Conservation (phyloP, 306 rosid genomes). For the Cicer chorassanicum region DNA sequence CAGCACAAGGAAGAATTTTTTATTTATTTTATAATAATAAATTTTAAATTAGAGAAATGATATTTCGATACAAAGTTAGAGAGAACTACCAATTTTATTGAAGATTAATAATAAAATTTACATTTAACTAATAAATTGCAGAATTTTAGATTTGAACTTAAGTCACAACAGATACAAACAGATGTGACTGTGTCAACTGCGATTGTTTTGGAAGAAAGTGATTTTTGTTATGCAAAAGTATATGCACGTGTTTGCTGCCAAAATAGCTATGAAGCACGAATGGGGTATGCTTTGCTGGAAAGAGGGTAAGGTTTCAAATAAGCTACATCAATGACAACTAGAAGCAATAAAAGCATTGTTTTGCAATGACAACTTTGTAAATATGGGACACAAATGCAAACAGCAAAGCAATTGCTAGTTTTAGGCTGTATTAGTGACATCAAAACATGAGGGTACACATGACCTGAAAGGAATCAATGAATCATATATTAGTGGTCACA, state of each 20-base stretch:
- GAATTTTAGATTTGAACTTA: too few relatives aligned
- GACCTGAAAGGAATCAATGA: slow-evolving; percentile 49
- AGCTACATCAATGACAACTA: slow-evolving; percentile 69
- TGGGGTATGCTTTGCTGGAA: slow-evolving; percentile 77
- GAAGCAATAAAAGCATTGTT: slow-evolving; percentile 49
- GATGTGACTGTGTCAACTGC: too few relatives aligned
- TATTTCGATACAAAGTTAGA: too few relatives aligned
- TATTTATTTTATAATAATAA: too few relatives aligned
- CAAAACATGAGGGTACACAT: slow-evolving; percentile 53
- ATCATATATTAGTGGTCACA: slow-evolving; percentile 44
- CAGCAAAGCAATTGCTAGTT: slow-evolving; percentile 65
- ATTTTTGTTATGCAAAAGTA: not conserved
- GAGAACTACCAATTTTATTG: too few relatives aligned
- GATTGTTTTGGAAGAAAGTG: too few relatives aligned
- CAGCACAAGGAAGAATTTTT: slow-evolving; percentile 1
- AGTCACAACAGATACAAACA: too few relatives aligned
- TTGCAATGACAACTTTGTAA: slow-evolving; percentile 49
- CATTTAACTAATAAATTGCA: too few relatives aligned
- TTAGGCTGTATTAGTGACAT: slow-evolving; percentile 57
- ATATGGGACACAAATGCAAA: slow-evolving; percentile 51
- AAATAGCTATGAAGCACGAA: slow-evolving; percentile 47
- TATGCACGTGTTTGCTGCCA: slow-evolving; percentile 51
- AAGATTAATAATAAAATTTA: too few relatives aligned
- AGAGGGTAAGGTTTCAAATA: slow-evolving; percentile 59
- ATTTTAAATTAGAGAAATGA: too few relatives aligned